Percentiles rank a stretch among this genome's conserved stretches.
phyloP scores from a whole-genome alignment of 2,329 filamentous ascomycete genomes.

The Hymenoscyphus albidus region DNA sequence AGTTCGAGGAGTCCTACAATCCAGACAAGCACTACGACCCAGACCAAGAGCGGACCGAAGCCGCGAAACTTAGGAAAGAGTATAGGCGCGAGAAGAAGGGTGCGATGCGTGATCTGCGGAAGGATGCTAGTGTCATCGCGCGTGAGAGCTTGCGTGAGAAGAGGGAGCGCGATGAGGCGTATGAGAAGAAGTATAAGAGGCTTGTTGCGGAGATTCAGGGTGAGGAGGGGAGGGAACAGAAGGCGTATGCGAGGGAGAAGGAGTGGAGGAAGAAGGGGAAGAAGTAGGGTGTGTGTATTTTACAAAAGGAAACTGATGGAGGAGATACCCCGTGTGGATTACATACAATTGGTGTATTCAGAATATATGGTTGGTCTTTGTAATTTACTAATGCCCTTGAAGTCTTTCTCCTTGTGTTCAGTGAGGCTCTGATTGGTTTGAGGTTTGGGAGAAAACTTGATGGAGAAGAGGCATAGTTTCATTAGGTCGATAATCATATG shows the following conservation, averaged over 20 bases:
- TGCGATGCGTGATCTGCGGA: conserved; percentile 86
- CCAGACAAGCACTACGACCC: conserved; percentile 97
- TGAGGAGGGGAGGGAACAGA: conserved; percentile 81
- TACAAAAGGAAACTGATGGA: background rate
- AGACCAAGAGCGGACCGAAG: conserved; percentile 81
- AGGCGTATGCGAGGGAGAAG: conserved; percentile 87
- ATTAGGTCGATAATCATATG: no score
- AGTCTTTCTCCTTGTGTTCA: no score
- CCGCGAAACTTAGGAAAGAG: conserved; percentile 80
- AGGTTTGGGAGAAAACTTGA: no score
- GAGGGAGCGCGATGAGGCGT: conserved; percentile 87
- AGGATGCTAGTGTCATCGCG: conserved; percentile 91
- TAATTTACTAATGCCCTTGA: background rate
- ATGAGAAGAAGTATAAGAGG: conserved; percentile 93
- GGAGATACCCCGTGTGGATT: conserved; percentile 4
- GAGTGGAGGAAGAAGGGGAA: conserved; percentile 65
- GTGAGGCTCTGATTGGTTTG: no score
- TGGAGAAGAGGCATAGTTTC: no score
- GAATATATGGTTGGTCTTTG: background rate
- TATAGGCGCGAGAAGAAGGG: conserved; percentile 96
- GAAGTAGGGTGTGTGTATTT: conserved; percentile 35
- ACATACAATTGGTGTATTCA: background rate
- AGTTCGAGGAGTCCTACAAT: conserved; percentile 94
- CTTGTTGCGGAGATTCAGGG: conserved; percentile 93
- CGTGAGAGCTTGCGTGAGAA: conserved; percentile 86